phyloP scores from a whole-genome alignment of 768 basidiomycete genomes.

The Pisolithus albus region DNA sequence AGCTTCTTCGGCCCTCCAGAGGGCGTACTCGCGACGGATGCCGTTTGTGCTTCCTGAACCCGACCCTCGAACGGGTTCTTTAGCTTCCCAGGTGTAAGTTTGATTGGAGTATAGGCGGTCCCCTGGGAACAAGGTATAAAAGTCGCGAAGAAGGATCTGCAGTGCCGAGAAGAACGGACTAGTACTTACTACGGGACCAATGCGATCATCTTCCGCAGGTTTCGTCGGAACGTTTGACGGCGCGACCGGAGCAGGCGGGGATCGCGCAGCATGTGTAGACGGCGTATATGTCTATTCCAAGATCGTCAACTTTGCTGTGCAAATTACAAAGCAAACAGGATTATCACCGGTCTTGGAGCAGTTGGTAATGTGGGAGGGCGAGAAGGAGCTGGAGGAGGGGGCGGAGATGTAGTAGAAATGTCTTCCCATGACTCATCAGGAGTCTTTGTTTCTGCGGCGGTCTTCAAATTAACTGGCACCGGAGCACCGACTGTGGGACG shows the following conservation, averaged over 20 bases:
- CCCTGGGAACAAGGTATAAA: conserved; percentile 34
- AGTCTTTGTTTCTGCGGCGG: conserved; percentile 32
- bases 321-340: conserved; percentile 1
- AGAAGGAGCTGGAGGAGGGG: conserved; percentile 34
- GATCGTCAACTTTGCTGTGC: not conserved
- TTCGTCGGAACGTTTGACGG: conserved; percentile 53
- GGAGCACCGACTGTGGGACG: conserved; percentile 46
- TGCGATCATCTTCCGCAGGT: conserved; percentile 73
- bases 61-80: conserved; percentile 69
- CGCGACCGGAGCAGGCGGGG: conserved; percentile 31
- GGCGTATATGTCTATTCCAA: conserved; percentile 18
- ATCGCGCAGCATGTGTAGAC: conserved; percentile 22
- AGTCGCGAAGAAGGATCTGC: not conserved
- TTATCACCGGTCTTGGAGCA: conserved; percentile 36
- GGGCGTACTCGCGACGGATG: conserved; percentile 8
- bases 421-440: conserved; percentile 58
- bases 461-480: conserved; percentile 35
- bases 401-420: conserved; percentile 31
- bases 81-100: conserved; percentile 81
- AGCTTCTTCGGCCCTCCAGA: conserved; percentile 59
- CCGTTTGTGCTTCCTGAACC: conserved; percentile 29
- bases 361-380: conserved; percentile 44
- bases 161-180: not conserved
- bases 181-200: conserved; percentile 57
- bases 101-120: conserved; percentile 84